Evolutionary conservation across 805 yeast genomes (phyloP).

Genomic region (Monosporozyma solicola): DNA sequence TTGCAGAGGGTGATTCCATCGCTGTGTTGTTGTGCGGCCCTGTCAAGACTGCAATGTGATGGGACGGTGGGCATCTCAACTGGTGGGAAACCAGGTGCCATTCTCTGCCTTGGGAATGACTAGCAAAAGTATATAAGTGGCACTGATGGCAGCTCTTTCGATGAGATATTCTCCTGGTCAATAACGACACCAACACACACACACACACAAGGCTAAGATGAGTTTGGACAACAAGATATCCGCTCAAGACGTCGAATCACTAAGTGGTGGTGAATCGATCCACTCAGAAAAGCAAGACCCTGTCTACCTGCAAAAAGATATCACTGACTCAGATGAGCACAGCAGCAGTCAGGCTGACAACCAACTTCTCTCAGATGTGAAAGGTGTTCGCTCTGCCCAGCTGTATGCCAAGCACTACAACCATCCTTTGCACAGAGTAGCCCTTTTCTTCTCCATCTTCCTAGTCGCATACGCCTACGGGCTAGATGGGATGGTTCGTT

Average conservation of each 20-base stretch:
- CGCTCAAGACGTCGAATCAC: not conserved
- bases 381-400: constrained; percentile 51
- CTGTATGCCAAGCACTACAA: constrained; percentile 48
- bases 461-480: constrained; percentile 47
- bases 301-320: not conserved
- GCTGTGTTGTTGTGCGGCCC: too few relatives aligned
- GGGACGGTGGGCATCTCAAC: too few relatives aligned
- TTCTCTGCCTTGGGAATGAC: too few relatives aligned
- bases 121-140: too few relatives aligned
- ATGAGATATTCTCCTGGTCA: too few relatives aligned
- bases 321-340: not conserved
- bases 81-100: too few relatives aligned
- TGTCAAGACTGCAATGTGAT: too few relatives aligned
- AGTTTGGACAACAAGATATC: not conserved
- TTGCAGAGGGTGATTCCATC: too few relatives aligned
- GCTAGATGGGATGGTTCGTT: constrained; percentile 43
- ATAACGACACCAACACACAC: too few relatives aligned
- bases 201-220: not conserved
- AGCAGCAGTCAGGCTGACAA: not conserved
- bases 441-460: constrained; percentile 39
- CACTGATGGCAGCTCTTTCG: too few relatives aligned
- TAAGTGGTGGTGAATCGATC: not conserved
- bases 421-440: constrained; percentile 39
- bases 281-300: not conserved
- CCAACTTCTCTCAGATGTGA: constrained; percentile 2